A percentile compares a stretch with the other conserved stretches of the same genome.
These are phyloP conservation scores for Harrya chromipes DNA, from an alignment of 768 basidiomycete genomes.

Conservation along the genomic window DNA sequence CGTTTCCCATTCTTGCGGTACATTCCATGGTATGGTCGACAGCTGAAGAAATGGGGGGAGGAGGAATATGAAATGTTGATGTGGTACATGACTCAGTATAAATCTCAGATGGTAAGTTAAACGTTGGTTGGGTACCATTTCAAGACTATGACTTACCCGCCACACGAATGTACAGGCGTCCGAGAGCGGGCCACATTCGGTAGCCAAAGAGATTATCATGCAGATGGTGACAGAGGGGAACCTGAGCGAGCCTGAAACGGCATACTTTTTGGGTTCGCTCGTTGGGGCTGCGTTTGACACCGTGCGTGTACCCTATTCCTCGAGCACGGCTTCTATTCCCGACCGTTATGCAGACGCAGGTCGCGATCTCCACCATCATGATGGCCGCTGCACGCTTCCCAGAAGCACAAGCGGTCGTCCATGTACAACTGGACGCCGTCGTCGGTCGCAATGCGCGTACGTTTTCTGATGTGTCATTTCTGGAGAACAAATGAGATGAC, in stretches of 20 bases:
- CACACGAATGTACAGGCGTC: constrained; percentile 2
- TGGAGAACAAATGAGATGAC: neutral
- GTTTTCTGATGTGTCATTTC: neutral
- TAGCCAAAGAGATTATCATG: constrained; percentile 53
- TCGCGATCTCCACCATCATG: constrained; percentile 27
- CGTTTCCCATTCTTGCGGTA: constrained; percentile 37
- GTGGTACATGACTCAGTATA: constrained; percentile 43
- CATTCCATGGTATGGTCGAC: constrained; percentile 60
- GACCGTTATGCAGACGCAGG: constrained; percentile 20
- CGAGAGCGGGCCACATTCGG: constrained; percentile 28
- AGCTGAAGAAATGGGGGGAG: constrained; percentile 50
- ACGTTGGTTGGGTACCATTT: neutral
- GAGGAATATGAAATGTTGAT: constrained; percentile 53
- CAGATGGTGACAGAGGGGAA: constrained; percentile 43
- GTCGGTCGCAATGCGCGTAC: constrained; percentile 34
- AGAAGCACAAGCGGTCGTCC: constrained; percentile 32
- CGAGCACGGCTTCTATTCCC: neutral
- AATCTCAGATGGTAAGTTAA: constrained; percentile 38
- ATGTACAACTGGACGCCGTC: constrained; percentile 36
- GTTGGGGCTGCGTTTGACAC: constrained; percentile 65
- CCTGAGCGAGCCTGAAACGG: constrained; percentile 49
- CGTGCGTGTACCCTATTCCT: constrained; percentile 13
- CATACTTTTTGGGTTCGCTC: constrained; percentile 59
- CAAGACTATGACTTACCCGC: neutral
- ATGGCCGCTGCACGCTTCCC: constrained; percentile 40